Evolutionary conservation across 352 stramenopile species (phyloP), one percentile per base, ranked within the genome.

Genomic region (Phytopythium aichiense): DNA sequence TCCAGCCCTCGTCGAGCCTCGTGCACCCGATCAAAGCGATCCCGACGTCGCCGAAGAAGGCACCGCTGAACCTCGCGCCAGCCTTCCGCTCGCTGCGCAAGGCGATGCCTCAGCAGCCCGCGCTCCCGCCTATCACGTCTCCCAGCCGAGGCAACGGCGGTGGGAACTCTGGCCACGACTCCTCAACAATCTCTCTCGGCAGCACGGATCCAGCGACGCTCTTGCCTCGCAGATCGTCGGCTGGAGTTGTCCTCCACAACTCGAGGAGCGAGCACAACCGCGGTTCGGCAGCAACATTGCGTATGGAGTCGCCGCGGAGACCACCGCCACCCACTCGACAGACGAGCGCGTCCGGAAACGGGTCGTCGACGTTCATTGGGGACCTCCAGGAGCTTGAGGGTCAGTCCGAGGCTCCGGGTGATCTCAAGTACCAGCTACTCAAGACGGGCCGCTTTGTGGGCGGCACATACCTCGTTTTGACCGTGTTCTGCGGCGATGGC

Each of bases 71-170:
- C 56, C 62, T 91, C 20, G 73, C 76, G 15, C 76, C 81, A 11
- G 79, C 66, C 0, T 91, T 88, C 56, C 74, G 79, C 49, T 91
- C 81, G 12, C 71, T 91, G 9, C 76, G 81, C 13, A 91, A 89
- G 51, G 74, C 74, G 1, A 84, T 91, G 56, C 79, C 81, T 16
- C 79, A 91, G 46, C 76, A 81, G 13, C 81, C 81, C 45, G 67
- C 71, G n/a, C 60, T 91, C 20, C 81, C 81, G 37, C 81, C 79
- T 15, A 76, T 91, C 40, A 72, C 73, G 13, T 65, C 73, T 2
- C 65, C 69, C 15, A 64, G 35, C 37, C 35, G 53, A 59, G 53
- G 33, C 22, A 11, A 22, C 15, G 25, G 37, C 16, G 35, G 23
- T 3, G 33, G 11, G 6, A 30, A 35, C 9, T 8, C n/a, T 28